Conservation (phyloP, 257 asterid species). For the Rhazya stricta region DNA sequence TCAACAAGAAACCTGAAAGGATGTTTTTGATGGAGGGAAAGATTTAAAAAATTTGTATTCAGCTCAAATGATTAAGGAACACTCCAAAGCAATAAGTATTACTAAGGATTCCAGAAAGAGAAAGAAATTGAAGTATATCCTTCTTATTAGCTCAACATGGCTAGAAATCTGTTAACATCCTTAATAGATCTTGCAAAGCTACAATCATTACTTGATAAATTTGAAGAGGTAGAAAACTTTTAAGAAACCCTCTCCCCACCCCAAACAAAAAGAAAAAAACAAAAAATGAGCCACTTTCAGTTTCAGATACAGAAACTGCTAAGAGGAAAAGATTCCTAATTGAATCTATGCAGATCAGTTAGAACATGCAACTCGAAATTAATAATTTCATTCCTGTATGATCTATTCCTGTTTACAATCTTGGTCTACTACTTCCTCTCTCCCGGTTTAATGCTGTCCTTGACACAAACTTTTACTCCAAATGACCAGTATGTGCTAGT, state of each 20-base stretch:
- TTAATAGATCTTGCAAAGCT: neutral
- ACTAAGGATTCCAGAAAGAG: neutral
- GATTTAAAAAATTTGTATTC: too few relatives aligned
- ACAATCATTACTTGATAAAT: neutral
- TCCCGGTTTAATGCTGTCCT: neutral
- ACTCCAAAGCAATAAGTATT: neutral
- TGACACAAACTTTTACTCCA: neutral
- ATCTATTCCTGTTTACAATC: neutral
- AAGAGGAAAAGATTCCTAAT: neutral
- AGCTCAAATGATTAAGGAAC: neutral
- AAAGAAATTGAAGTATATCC: neutral
- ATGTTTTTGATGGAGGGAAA: neutral
- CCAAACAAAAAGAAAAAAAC: neutral
- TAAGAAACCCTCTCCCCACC: neutral
- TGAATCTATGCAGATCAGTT: neutral
- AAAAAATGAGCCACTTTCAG: too few relatives aligned
- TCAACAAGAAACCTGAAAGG: slow-evolving; percentile 69
- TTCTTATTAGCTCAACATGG: neutral
- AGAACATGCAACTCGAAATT: neutral
- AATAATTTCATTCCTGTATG: neutral
- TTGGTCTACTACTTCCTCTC: neutral
- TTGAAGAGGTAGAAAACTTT: neutral
- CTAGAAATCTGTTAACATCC: neutral
- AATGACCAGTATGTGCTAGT: neutral
- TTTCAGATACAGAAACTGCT: neutral